Evolutionary conservation across 352 stramenopile species (phyloP).

Genomic region (Thraustochytrium aureum): DNA sequence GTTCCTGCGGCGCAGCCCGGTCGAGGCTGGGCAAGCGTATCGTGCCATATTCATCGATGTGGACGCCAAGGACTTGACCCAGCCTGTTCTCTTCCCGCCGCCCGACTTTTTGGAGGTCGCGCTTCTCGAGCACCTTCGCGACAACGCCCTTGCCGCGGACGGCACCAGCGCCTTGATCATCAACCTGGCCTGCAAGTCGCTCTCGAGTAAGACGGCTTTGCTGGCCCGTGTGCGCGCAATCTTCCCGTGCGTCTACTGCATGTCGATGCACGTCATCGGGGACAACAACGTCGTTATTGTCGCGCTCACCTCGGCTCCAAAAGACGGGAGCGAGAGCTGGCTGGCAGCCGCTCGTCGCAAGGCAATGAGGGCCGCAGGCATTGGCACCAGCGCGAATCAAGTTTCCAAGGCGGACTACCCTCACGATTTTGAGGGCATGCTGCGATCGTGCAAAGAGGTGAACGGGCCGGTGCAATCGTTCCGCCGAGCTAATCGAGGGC

Average conservation of each 20-base stretch:
- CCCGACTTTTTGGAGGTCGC: slow-evolving; percentile 64
- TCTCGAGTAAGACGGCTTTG: not conserved
- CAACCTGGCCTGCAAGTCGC: slow-evolving; percentile 63
- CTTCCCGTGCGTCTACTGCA: slow-evolving; percentile 3
- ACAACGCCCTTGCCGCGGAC: slow-evolving; percentile 57
- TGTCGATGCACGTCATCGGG: slow-evolving; percentile 31
- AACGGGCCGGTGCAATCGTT: too few relatives aligned
- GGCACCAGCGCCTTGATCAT: slow-evolving; percentile 65
- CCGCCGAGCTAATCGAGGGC: too few relatives aligned
- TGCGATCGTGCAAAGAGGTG: too few relatives aligned
- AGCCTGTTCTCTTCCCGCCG: slow-evolving; percentile 69
- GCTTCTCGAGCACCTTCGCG: slow-evolving; percentile 62
- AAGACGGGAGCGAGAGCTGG: too few relatives aligned
- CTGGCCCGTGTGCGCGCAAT: not conserved
- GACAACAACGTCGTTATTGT: slow-evolving; percentile 35
- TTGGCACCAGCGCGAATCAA: too few relatives aligned
- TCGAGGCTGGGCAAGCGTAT: slow-evolving; percentile 54
- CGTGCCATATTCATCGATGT: slow-evolving; percentile 72
- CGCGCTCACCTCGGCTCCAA: not conserved
- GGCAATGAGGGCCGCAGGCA: too few relatives aligned
- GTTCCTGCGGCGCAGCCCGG: slow-evolving; percentile 5
- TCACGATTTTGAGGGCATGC: too few relatives aligned
- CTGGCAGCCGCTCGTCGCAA: too few relatives aligned
- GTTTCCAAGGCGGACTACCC: too few relatives aligned
- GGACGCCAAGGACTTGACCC: slow-evolving; percentile 68